phyloP scores from a whole-genome alignment of 495 filamentous ascomycete genomes.

The Daldinia vernicosa region DNA sequence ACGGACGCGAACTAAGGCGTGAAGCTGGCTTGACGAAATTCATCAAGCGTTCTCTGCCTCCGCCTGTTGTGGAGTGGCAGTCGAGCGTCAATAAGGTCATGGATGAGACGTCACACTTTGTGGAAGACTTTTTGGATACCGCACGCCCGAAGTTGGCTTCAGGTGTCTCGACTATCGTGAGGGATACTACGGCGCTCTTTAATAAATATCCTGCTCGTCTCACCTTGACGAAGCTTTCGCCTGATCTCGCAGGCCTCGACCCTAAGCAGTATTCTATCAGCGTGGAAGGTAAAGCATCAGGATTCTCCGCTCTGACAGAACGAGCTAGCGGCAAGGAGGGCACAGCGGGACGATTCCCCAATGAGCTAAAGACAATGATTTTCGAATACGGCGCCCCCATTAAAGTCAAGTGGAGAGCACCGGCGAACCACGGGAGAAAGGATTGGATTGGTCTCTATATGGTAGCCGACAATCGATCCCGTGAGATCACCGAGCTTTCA shows the following conservation, averaged over 20 bases:
- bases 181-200: conserved; percentile 88
- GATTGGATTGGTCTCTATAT: conserved; percentile 97
- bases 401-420: conserved; percentile 90
- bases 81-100: conserved; percentile 88
- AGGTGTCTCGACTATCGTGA: conserved; percentile 85
- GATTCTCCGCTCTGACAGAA: conserved; percentile 58
- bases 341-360: conserved; percentile 54
- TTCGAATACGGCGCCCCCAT: conserved; percentile 93
- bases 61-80: conserved; percentile 75
- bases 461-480: conserved; percentile 88
- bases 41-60: conserved; percentile 85
- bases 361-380: conserved; percentile 71
- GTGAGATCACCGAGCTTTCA: conserved; percentile 81
- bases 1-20: conserved; percentile 81
- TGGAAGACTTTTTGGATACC: conserved; percentile 88
- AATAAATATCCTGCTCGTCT: conserved; percentile 89
- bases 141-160: conserved; percentile 88
- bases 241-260: conserved; percentile 85
- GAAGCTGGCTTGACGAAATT: conserved; percentile 93
- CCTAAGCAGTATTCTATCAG: conserved; percentile 81
- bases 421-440: conserved; percentile 86
- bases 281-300: conserved; percentile 71
- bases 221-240: conserved; percentile 81
- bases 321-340: conserved; percentile 60
- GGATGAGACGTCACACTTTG: conserved; percentile 81